Conservation (phyloP, 1,284 basidiomycete species). For the Sphaerobolus stellatus region DNA sequence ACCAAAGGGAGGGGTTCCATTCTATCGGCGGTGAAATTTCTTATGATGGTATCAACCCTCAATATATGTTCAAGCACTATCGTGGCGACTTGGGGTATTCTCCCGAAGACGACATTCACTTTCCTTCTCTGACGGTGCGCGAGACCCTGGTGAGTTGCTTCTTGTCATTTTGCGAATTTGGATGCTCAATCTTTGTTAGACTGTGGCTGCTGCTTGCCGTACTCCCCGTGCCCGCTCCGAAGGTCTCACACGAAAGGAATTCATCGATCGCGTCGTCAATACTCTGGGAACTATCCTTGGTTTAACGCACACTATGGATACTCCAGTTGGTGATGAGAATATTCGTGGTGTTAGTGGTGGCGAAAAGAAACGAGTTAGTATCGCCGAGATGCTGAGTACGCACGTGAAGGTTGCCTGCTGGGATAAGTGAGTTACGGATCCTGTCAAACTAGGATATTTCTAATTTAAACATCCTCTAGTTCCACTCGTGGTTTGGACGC, state of each 20-base stretch:
- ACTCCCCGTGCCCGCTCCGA: conserved; percentile 50
- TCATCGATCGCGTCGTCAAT: conserved; percentile 47
- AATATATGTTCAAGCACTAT: conserved; percentile 51
- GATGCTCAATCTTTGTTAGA: conserved; percentile 1
- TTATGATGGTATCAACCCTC: conserved; percentile 64
- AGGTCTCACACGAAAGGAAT: conserved; percentile 46
- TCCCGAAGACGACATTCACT: conserved; percentile 70
- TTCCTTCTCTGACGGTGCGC: conserved; percentile 71
- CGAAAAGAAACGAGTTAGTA: conserved; percentile 78
- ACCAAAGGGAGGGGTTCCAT: conserved; percentile 62
- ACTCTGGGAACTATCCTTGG: conserved; percentile 70
- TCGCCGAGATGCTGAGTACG: conserved; percentile 66
- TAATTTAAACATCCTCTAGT: conserved; percentile 30
- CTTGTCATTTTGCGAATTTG: neutral
- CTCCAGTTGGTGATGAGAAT: conserved; percentile 73
- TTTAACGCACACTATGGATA: conserved; percentile 58
- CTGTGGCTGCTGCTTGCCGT: conserved; percentile 62
- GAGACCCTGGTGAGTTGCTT: conserved; percentile 47
- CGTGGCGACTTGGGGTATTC: conserved; percentile 70
- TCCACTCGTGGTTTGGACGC: conserved; percentile 86
- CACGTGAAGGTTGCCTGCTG: conserved; percentile 61
- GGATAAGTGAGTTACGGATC: conserved; percentile 59
- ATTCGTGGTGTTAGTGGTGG: conserved; percentile 81
- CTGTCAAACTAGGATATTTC: neutral
- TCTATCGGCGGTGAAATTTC: conserved; percentile 60